Evolutionary conservation across 352 stramenopile genomes (phyloP), one percentile per base, ranked within the genome.

Genomic region (Globisporangium camurandrum): DNA sequence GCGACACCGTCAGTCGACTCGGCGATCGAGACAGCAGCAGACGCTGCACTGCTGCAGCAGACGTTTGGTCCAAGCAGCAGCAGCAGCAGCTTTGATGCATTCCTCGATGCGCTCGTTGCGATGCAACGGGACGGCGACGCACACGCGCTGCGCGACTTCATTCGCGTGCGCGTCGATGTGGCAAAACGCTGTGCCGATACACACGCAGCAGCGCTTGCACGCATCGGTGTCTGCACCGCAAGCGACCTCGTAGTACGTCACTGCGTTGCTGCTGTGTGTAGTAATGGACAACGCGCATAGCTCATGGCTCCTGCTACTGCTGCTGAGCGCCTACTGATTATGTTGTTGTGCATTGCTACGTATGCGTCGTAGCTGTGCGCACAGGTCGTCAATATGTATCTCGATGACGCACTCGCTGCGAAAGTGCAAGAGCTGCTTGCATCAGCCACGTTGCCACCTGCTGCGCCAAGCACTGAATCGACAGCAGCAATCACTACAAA

Each of bases 231-330:
- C n/a, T 42, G 19, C 10, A 62, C 8, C 16, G 63, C 55, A 4
- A 48, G n/a, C 1, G 66, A 75, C 45, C 38, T 78, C 31, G 16
- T 65, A 51, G 68, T 78, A 54, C 43, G 59, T 26, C n/a, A n/a
- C n/a, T n/a, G n/a, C n/a, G n/a, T n/a, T n/a, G 1, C 10, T 36
- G 17, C 12, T 24, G 23, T 34, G 23, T 30, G 23, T 8, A 4
- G 6, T 16, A 6, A 19, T 10, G 16, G 14, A 11, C 11, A n/a
- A n/a, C n/a, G n/a, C n/a, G n/a, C n/a, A n/a, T n/a, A n/a, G n/a
- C n/a, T n/a, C n/a, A n/a, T n/a, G n/a, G n/a, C n/a, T n/a, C n/a
- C n/a, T n/a, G n/a, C n/a, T n/a, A n/a, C n/a, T n/a, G n/a, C n/a
- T n/a, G n/a, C n/a, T n/a, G n/a, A n/a, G n/a, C n/a, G n/a, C n/a